Conservation (phyloP, 2,329 filamentous ascomycete genomes). For the Blastomyces silverae region DNA sequence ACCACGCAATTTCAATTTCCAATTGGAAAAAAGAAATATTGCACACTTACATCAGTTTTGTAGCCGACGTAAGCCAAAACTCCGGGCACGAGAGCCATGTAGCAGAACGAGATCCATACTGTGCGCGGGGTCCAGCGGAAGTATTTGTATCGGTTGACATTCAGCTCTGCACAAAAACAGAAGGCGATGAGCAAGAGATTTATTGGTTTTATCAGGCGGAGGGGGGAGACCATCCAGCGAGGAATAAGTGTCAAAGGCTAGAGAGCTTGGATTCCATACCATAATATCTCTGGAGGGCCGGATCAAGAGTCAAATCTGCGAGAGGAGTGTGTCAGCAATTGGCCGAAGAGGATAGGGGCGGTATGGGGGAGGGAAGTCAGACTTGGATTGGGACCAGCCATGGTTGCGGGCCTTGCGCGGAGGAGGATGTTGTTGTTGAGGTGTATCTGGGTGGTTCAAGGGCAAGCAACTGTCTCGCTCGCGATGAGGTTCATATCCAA, state of each 20-base stretch:
- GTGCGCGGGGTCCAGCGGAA: conserved; percentile 89
- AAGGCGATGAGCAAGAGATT: conserved; percentile 7
- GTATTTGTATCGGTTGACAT: conserved; percentile 71
- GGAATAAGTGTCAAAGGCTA: background rate
- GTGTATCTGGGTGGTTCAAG: conserved; percentile 3
- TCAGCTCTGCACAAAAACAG: conserved; percentile 7
- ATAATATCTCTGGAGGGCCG: conserved; percentile 46
- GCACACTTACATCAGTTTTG: conserved; percentile 70
- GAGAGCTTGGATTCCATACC: conserved; percentile 33
- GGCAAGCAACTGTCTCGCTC: background rate
- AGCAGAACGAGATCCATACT: conserved; percentile 70
- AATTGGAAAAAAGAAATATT: background rate
- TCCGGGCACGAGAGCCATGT: conserved; percentile 64
- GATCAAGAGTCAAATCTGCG: conserved; percentile 38
- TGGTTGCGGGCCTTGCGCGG: conserved; percentile 30
- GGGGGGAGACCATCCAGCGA: background rate
- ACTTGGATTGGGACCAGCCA: conserved; percentile 49
- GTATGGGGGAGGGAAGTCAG: conserved; percentile 21
- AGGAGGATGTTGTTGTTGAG: background rate
- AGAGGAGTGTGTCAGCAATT: conserved; percentile 46
- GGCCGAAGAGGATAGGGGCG: background rate
- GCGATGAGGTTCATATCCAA: background rate
- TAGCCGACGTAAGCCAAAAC: conserved; percentile 66
- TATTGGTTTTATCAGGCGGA: no score
- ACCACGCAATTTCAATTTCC: background rate